Evolutionary conservation across 2,329 filamentous ascomycete species (phyloP).

Genomic region (Laburnicola sp.): DNA sequence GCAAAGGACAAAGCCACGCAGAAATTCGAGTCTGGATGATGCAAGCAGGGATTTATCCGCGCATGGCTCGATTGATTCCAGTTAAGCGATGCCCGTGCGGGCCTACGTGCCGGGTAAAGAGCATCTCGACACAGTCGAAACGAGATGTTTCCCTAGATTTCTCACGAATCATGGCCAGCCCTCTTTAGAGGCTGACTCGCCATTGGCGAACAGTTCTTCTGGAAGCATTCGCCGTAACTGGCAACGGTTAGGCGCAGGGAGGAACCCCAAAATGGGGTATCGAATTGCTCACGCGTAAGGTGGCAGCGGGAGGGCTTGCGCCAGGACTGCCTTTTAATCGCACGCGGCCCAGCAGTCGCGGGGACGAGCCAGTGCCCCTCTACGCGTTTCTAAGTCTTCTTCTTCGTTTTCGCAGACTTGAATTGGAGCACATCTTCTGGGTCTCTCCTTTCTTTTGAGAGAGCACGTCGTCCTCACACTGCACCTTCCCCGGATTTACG

Average conservation of each 20-base stretch:
- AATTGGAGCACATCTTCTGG: not conserved
- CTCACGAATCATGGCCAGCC: constrained; percentile 23
- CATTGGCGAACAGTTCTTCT: constrained; percentile 21
- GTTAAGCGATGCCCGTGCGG: constrained; percentile 33
- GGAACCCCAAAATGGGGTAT: constrained; percentile 13
- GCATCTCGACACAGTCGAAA: constrained; percentile 24
- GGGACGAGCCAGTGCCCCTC: not conserved
- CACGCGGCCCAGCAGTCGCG: constrained; percentile 17
- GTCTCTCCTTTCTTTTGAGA: not conserved
- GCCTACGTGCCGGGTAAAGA: constrained; percentile 38
- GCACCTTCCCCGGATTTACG: not conserved
- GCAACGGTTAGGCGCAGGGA: constrained; percentile 21
- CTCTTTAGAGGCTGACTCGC: constrained; percentile 14
- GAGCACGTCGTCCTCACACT: not conserved
- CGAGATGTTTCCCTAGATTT: constrained; percentile 4
- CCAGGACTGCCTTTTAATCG: constrained; percentile 17
- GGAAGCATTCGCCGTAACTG: constrained; percentile 14
- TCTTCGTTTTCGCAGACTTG: not conserved
- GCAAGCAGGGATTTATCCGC: not conserved
- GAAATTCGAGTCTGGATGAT: not conserved
- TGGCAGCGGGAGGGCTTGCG: not conserved
- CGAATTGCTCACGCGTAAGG: constrained; percentile 4
- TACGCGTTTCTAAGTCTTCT: not conserved
- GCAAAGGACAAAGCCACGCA: not conserved
- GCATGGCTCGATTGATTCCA: constrained; percentile 13